A percentile compares a stretch with the other conserved stretches of the same genome.
phyloP scores from a whole-genome alignment of 306 rosid species.

The Dryas drummondii region DNA sequence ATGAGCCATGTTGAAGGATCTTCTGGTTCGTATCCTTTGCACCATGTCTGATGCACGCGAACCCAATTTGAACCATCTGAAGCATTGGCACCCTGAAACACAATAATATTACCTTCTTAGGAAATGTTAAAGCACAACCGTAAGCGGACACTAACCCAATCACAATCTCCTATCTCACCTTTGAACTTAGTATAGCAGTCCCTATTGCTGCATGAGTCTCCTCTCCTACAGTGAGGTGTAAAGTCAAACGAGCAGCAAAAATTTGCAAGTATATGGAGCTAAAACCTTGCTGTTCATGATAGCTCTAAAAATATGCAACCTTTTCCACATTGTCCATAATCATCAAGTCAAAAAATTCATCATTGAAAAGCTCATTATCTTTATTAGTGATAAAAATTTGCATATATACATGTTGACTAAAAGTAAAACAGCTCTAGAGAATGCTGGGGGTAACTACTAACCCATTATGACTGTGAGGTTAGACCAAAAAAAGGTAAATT shows the following conservation, averaged over 20 bases:
- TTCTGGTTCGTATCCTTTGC: slow-evolving; percentile 35
- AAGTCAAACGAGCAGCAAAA: slow-evolving; percentile 7
- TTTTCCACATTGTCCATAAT: not conserved
- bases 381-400: not conserved
- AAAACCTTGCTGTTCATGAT: not conserved
- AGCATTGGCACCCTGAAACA: slow-evolving; percentile 47
- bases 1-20: slow-evolving; percentile 34
- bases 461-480: not conserved
- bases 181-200: slow-evolving; percentile 38
- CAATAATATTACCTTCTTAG: slow-evolving; percentile 18
- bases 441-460: not conserved
- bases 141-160: not conserved
- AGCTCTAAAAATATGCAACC: not conserved
- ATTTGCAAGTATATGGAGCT: not conserved
- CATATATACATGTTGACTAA: not conserved
- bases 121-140: slow-evolving; percentile 1
- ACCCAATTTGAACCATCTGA: slow-evolving; percentile 48
- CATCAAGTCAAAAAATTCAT: not conserved
- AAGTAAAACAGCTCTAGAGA: not conserved
- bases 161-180: slow-evolving; percentile 30
- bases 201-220: slow-evolving; percentile 21
- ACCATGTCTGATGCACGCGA: slow-evolving; percentile 65
- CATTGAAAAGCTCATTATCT: not conserved
- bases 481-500: not conserved
- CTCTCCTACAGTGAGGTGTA: slow-evolving; percentile 31